phyloP scores from a whole-genome alignment of 2,329 filamentous ascomycete genomes.

The Ceratocystiopsis minuta region DNA sequence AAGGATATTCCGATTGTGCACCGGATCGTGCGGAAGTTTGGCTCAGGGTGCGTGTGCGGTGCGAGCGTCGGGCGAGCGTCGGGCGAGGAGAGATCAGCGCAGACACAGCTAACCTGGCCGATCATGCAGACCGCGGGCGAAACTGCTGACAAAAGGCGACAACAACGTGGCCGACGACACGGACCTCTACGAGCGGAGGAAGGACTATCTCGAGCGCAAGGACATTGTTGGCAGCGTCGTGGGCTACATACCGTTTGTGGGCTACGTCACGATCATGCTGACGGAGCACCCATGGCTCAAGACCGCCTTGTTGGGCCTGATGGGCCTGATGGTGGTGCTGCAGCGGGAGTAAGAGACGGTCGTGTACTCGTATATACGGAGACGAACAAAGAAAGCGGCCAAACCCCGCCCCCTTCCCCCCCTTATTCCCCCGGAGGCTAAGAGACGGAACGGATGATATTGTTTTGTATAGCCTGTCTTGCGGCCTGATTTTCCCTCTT shows the following conservation, averaged over 20 bases:
- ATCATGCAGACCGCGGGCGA: slow-evolving; percentile 29
- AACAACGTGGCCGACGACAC: slow-evolving; percentile 92
- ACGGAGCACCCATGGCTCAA: slow-evolving; percentile 96
- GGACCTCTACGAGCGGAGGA: slow-evolving; percentile 60
- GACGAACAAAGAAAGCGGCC: neutral
- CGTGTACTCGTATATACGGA: no score
- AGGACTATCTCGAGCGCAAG: slow-evolving; percentile 70
- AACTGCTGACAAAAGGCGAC: slow-evolving; percentile 90
- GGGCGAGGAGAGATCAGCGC: no score
- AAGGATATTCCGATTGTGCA: slow-evolving; percentile 99
- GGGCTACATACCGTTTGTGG: slow-evolving; percentile 83
- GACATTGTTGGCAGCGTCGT: slow-evolving; percentile 86
- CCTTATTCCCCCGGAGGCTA: no score
- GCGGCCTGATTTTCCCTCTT: no score
- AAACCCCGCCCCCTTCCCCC: no score
- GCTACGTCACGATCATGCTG: slow-evolving; percentile 90
- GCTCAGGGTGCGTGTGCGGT: slow-evolving; percentile 32
- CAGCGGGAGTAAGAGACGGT: slow-evolving; percentile 58
- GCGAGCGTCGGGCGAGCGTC: no score
- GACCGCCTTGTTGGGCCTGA: slow-evolving; percentile 81
- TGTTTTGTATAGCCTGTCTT: no score
- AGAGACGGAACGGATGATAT: no score
- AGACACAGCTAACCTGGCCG: no score
- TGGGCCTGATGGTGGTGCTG: slow-evolving; percentile 84
- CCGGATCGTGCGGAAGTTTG: slow-evolving; percentile 63